Percentiles rank a stretch among this genome's conserved stretches.
These are phyloP conservation scores for Fusarium torulosum DNA, from an alignment of 2,329 filamentous ascomycete species.

Conservation along the genomic window DNA sequence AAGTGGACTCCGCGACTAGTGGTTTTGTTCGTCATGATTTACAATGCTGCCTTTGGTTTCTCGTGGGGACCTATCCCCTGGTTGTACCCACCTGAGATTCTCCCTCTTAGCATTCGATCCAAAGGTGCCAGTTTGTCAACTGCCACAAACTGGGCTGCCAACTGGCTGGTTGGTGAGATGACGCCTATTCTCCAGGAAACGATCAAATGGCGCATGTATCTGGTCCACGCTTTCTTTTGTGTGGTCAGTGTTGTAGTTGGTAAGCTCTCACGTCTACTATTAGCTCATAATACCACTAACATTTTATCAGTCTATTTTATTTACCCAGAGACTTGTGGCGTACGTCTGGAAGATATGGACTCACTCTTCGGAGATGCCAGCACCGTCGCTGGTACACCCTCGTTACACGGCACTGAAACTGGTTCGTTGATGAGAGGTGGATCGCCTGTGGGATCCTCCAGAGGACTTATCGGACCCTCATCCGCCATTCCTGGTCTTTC, in stretches of 20 bases:
- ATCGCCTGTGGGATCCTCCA: slow-evolving; percentile 80
- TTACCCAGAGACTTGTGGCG: slow-evolving; percentile 96
- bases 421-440: slow-evolving; percentile 83
- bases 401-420: slow-evolving; percentile 79
- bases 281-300: slow-evolving; percentile 32
- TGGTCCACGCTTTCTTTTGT: slow-evolving; percentile 97
- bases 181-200: slow-evolving; percentile 92
- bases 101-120: slow-evolving; percentile 94
- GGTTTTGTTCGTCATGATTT: slow-evolving; percentile 96
- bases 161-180: slow-evolving; percentile 96
- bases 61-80: slow-evolving; percentile 97
- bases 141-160: slow-evolving; percentile 97
- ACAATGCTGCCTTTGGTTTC: slow-evolving; percentile 97
- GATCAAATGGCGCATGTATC: slow-evolving; percentile 94
- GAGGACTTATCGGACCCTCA: slow-evolving; percentile 69
- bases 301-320: slow-evolving; percentile 88
- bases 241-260: slow-evolving; percentile 95
- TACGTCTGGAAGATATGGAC: slow-evolving; percentile 97
- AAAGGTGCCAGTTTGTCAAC: slow-evolving; percentile 98
- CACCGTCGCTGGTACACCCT: slow-evolving; percentile 82
- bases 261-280: slow-evolving; percentile 65
- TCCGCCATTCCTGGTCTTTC: slow-evolving; percentile 83
- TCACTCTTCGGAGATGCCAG: slow-evolving; percentile 93
- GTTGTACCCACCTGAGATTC: slow-evolving; percentile 98
- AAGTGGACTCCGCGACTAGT: slow-evolving; percentile 83